phyloP scores from a whole-genome alignment of 164 flowering plant species.

The Magnolia officinalis region DNA sequence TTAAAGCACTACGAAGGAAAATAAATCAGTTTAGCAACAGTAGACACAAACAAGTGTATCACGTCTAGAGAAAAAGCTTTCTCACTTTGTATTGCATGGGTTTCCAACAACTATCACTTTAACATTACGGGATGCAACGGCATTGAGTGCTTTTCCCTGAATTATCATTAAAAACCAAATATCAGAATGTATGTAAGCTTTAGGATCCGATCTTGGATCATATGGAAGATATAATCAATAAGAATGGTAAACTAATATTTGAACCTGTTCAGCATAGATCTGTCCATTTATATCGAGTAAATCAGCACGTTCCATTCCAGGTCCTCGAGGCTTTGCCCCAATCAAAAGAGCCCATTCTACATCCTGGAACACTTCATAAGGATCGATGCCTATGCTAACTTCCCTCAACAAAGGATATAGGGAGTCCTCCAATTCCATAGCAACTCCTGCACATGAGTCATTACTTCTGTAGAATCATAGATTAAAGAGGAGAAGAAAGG shows the following conservation, averaged over 20 bases:
- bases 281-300: slow-evolving; percentile 88
- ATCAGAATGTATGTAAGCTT: neutral
- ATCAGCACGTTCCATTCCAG: slow-evolving; percentile 96
- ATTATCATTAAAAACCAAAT: slow-evolving; percentile 5
- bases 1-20: slow-evolving; percentile 60
- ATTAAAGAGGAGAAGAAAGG: too few species aligned
- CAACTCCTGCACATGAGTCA: slow-evolving; percentile 67
- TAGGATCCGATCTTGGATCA: too few species aligned
- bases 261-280: slow-evolving; percentile 90
- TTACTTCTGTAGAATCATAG: neutral
- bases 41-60: neutral
- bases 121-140: slow-evolving; percentile 86
- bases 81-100: slow-evolving; percentile 97
- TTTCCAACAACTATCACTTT: slow-evolving; percentile 94
- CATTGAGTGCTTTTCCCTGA: slow-evolving; percentile 89
- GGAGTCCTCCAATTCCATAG: slow-evolving; percentile 98
- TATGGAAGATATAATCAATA: neutral
- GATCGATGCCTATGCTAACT: slow-evolving; percentile 79
- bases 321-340: slow-evolving; percentile 99
- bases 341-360: slow-evolving; percentile 94
- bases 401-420: slow-evolving; percentile 87
- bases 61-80: neutral
- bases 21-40: slow-evolving; percentile 8
- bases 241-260: slow-evolving; percentile 1
- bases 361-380: slow-evolving; percentile 87